Percentiles rank a stretch among this genome's conserved stretches.
These are phyloP conservation scores for Liriodendron chinense DNA, from an alignment of 164 flowering plant species.

Conservation along the genomic window DNA sequence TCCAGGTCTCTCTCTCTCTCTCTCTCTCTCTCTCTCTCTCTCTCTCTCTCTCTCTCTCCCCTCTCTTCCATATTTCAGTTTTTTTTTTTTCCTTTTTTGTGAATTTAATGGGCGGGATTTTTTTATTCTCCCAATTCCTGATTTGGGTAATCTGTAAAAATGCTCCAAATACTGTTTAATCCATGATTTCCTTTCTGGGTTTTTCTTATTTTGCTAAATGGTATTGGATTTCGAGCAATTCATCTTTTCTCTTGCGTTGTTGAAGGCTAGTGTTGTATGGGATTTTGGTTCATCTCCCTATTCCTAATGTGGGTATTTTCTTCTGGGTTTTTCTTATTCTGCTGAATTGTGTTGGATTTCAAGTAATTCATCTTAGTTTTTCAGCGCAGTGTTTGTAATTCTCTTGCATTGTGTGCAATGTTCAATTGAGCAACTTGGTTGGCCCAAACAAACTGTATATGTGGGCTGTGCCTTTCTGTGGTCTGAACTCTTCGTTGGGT, in stretches of 20 bases:
- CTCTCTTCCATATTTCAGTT: background rate
- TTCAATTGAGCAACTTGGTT: background rate
- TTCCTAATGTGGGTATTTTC: conserved; percentile 3
- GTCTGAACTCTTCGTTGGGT: background rate
- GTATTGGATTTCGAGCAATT: background rate
- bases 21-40: background rate
- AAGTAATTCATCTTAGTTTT: background rate
- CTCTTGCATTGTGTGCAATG: background rate
- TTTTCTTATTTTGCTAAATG: background rate
- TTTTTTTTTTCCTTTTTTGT: background rate
- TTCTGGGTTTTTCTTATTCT: background rate
- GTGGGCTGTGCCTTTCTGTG: no score
- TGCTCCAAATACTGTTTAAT: background rate
- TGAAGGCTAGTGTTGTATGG: background rate
- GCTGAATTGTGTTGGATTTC: background rate
- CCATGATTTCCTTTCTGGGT: background rate
- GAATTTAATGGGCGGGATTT: background rate
- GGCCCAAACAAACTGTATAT: background rate
- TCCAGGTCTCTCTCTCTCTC: conserved; percentile 41
- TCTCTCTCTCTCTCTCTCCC: background rate
- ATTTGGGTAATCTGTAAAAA: background rate
- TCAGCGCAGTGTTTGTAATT: background rate
- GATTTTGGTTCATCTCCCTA: background rate
- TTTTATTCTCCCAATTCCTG: background rate
- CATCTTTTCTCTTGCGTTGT: background rate